Evolutionary conservation across 257 asterid species (phyloP).

Genomic region (Ophiorrhiza pumila): DNA sequence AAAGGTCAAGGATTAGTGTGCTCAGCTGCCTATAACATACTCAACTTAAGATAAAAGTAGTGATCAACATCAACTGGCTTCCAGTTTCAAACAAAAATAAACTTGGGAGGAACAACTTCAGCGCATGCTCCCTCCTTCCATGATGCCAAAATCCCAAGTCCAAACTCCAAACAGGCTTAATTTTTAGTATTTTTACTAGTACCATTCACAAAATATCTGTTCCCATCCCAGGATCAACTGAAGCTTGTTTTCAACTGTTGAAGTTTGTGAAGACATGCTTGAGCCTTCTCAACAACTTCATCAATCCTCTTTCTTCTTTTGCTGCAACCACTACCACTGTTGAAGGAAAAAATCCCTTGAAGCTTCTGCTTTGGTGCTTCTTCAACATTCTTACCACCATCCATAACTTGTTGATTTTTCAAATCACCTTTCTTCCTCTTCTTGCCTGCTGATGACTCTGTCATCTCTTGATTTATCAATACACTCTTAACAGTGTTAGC

Average conservation of each 20-base stretch:
- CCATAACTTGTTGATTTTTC: neutral
- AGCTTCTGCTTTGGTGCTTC: slow-evolving; percentile 15
- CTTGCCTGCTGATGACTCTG: slow-evolving; percentile 50
- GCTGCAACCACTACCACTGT: neutral
- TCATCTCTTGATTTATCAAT: too few species aligned
- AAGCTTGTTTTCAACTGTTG: slow-evolving; percentile 45
- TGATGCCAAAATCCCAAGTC: neutral
- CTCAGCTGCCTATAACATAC: too few species aligned
- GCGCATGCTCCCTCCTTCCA: neutral
- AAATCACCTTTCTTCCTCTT: slow-evolving; percentile 30
- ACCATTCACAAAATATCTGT: neutral
- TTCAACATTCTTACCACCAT: neutral
- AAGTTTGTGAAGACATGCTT: slow-evolving; percentile 49
- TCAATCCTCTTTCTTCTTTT: slow-evolving; percentile 41
- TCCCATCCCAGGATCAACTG: neutral
- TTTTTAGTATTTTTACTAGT: neutral
- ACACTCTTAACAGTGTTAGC: too few species aligned
- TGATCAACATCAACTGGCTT: too few species aligned
- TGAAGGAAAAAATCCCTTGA: neutral
- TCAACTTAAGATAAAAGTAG: too few species aligned
- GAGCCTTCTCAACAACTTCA: slow-evolving; percentile 52
- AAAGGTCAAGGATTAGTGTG: too few species aligned
- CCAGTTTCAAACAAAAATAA: too few species aligned
- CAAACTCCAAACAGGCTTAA: neutral
- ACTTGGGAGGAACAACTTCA: neutral